phyloP scores from a whole-genome alignment of 2,329 filamentous ascomycete species.

The Neurospora crassa region DNA sequence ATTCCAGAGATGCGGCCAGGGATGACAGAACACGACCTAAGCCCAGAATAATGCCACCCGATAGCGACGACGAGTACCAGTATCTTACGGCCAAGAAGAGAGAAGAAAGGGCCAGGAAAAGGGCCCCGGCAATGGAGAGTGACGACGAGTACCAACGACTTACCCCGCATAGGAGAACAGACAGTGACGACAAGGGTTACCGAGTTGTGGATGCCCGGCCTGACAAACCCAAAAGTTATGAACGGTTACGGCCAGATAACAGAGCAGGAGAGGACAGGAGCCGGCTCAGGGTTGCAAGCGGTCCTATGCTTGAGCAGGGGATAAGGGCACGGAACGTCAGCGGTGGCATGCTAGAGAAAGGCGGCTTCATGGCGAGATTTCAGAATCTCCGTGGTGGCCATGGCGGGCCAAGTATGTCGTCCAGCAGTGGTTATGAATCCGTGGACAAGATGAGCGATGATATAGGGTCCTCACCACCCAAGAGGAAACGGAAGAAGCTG shows the following conservation, averaged over 20 bases:
- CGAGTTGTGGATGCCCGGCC: neutral
- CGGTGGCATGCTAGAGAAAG: constrained; percentile 18
- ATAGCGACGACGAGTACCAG: constrained; percentile 3
- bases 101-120: constrained; percentile 2
- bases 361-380: constrained; percentile 26
- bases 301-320: constrained; percentile 60
- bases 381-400: neutral
- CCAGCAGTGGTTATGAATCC: neutral
- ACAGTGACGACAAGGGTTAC: constrained; percentile 3
- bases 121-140: neutral
- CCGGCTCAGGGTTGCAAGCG: constrained; percentile 51
- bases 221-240: neutral
- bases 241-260: constrained; percentile 4
- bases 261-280: constrained; percentile 20
- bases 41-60: neutral
- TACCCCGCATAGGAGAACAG: constrained; percentile 1
- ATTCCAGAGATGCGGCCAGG: constrained; percentile 2
- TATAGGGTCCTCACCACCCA: neutral
- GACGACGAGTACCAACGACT: constrained; percentile 2
- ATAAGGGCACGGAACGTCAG: constrained; percentile 5
- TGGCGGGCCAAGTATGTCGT: neutral
- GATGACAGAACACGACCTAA: neutral
- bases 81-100: constrained; percentile 1
- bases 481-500: constrained; percentile 19
- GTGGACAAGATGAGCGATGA: neutral